Conservation (phyloP, 2,329 filamentous ascomycete genomes). For the Emergomyces pasteurianus region DNA sequence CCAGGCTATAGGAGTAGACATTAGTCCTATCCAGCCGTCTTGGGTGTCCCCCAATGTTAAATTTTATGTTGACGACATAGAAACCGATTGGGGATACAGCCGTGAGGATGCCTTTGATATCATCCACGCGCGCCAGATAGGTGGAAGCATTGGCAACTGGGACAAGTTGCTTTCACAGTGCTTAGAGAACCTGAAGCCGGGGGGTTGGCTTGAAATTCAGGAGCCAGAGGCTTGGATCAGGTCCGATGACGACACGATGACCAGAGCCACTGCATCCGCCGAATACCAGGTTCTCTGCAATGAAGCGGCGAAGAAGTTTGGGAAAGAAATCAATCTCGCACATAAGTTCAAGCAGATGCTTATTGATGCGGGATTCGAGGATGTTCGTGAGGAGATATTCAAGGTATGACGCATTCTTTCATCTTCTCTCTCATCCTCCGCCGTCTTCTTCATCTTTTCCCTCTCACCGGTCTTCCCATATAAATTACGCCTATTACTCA, state of each 20-base stretch:
- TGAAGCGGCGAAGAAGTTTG: constrained; percentile 12
- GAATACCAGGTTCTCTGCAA: constrained; percentile 16
- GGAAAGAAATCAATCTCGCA: constrained; percentile 17
- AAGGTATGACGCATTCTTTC: constrained; percentile 9
- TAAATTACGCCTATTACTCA: neutral
- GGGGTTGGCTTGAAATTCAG: constrained; percentile 20
- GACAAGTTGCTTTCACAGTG: constrained; percentile 13
- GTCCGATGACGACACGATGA: constrained; percentile 13
- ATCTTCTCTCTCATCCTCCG: neutral
- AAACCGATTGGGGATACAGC: constrained; percentile 17
- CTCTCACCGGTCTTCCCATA: neutral
- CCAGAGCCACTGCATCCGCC: constrained; percentile 9
- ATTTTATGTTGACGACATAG: constrained; percentile 23
- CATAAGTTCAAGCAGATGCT: constrained; percentile 17
- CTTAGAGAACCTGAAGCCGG: constrained; percentile 17
- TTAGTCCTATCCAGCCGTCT: constrained; percentile 28
- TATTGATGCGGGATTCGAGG: constrained; percentile 22
- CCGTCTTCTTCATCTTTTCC: neutral
- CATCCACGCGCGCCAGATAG: constrained; percentile 21
- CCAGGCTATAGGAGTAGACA: constrained; percentile 25
- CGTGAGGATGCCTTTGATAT: constrained; percentile 18
- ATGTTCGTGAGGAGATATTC: constrained; percentile 18
- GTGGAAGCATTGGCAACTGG: constrained; percentile 16
- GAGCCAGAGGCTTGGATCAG: constrained; percentile 16
- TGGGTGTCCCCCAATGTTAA: constrained; percentile 21